Evolutionary conservation across 2,329 filamentous ascomycete species (phyloP), one percentile per base, ranked within the genome.

Genomic region (Aspergillus carbonarius): DNA sequence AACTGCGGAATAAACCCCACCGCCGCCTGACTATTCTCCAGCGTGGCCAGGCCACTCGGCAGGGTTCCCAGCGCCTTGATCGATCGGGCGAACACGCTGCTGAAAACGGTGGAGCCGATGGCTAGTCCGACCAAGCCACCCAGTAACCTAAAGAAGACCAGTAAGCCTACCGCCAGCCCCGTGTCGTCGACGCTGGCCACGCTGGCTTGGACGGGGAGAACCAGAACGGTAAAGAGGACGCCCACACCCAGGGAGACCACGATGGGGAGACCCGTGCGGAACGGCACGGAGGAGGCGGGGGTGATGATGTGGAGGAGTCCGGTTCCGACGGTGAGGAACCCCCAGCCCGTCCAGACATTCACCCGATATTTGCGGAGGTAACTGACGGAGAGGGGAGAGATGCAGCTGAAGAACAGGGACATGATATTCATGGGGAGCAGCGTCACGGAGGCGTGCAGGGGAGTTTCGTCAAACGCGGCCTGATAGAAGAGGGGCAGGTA

Each of bases 381-480:
- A n/a, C n/a, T n/a, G n/a, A n/a, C n/a, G n/a, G n/a, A n/a, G n/a
- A n/a, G n/a, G n/a, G n/a, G n/a, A n/a, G n/a, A n/a, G n/a, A n/a
- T n/a, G n/a, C n/a, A n/a, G n/a, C n/a, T n/a, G n/a, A n/a, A n/a
- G n/a, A n/a, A n/a, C n/a, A n/a, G n/a, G n/a, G n/a, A n/a, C n/a
- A n/a, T n/a, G n/a, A n/a, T n/a, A n/a, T n/a, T n/a, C n/a, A n/a
- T n/a, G n/a, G 40, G 40, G 40, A 44, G 40, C 8, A 44, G 40
- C 9, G 40, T 44, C n/a, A 44, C 40, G 40, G 40, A 44, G 18
- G 40, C 40, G 18, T 44, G 40, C 40, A 44, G 40, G 18, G 83
- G 80, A 1, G 74, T 75, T 67, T 82, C 82, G 30, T 77, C 76
- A 63, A 83, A 80, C 44, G 85, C 81, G 2, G 69, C 67, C 52